Evolutionary conservation across 306 rosid species (phyloP).

Genomic region (Ormosia emarginata): DNA sequence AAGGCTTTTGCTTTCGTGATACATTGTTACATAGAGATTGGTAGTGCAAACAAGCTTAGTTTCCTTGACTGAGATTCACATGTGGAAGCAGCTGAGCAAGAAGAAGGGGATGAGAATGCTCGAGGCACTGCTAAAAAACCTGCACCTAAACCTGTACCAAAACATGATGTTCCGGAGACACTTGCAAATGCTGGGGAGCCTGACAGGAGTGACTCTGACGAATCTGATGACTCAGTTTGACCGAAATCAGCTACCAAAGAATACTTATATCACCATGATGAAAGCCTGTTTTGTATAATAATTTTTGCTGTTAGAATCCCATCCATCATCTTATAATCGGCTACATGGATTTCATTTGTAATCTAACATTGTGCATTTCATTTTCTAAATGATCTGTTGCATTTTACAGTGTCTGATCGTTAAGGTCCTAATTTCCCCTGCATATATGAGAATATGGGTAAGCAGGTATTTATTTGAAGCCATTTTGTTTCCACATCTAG

Average conservation of each 20-base stretch:
- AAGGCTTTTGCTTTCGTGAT: no score
- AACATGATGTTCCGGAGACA: slow-evolving; percentile 59
- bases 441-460: not conserved
- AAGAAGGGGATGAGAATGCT: slow-evolving; percentile 55
- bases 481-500: not conserved
- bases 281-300: not conserved
- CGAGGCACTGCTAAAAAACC: slow-evolving; percentile 50
- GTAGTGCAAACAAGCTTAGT: no score
- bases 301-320: not conserved
- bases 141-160: slow-evolving; percentile 44
- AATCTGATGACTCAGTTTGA: slow-evolving; percentile 82
- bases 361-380: not conserved
- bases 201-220: slow-evolving; percentile 84
- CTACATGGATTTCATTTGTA: not conserved
- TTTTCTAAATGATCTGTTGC: not conserved
- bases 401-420: not conserved
- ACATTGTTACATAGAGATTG: no score
- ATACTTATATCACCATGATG: not conserved
- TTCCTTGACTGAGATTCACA: no score
- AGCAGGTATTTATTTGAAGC: not conserved
- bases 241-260: not conserved
- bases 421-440: not conserved
- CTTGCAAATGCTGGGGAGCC: slow-evolving; percentile 66
- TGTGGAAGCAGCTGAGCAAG: slow-evolving; percentile 74
- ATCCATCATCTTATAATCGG: not conserved